Evolutionary conservation across 352 stramenopile species (phyloP).

Genomic region (Pythium insidiosum): DNA sequence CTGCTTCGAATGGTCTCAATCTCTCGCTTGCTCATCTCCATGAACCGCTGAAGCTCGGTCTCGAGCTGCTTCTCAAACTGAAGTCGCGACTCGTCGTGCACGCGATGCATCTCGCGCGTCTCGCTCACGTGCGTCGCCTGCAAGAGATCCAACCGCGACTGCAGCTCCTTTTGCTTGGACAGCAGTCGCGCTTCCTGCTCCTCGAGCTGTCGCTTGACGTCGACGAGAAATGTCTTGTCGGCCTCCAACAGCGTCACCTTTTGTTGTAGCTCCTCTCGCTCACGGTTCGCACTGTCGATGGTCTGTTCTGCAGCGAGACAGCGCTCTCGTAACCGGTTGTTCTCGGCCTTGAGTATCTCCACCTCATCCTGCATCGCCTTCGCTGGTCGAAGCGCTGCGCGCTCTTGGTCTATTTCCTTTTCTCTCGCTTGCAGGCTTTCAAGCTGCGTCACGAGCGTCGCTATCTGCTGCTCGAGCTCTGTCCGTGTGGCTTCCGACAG

Average conservation of each 20-base stretch:
- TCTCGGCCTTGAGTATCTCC: constrained; percentile 23
- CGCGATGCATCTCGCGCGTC: constrained; percentile 23
- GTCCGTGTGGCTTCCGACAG: constrained; percentile 34
- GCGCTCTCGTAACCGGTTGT: constrained; percentile 6
- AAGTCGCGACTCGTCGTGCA: constrained; percentile 50
- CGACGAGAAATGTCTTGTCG: constrained; percentile 56
- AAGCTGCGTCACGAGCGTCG: constrained; percentile 29
- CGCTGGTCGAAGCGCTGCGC: constrained; percentile 22
- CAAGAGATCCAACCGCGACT: constrained; percentile 25
- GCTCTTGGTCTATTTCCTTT: too few relatives aligned
- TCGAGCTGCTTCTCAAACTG: constrained; percentile 66
- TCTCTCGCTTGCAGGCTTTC: too few relatives aligned
- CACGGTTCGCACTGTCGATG: constrained; percentile 11
- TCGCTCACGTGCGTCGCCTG: constrained; percentile 30
- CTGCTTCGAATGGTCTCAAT: constrained; percentile 61
- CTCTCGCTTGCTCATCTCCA: constrained; percentile 59
- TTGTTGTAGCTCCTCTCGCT: constrained; percentile 22
- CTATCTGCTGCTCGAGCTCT: constrained; percentile 47
- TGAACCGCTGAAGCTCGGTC: constrained; percentile 55
- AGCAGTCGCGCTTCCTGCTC: constrained; percentile 33
- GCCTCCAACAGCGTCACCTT: constrained; percentile 31
- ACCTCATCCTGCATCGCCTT: constrained; percentile 23
- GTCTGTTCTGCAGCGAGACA: constrained; percentile 1
- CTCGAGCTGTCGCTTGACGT: constrained; percentile 49
- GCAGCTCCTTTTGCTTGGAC: constrained; percentile 25